Percentiles rank a stretch among this genome's conserved stretches.
Evolutionary conservation across 2,329 filamentous ascomycete species (phyloP).

Genomic region (Paradendryphiella salina): DNA sequence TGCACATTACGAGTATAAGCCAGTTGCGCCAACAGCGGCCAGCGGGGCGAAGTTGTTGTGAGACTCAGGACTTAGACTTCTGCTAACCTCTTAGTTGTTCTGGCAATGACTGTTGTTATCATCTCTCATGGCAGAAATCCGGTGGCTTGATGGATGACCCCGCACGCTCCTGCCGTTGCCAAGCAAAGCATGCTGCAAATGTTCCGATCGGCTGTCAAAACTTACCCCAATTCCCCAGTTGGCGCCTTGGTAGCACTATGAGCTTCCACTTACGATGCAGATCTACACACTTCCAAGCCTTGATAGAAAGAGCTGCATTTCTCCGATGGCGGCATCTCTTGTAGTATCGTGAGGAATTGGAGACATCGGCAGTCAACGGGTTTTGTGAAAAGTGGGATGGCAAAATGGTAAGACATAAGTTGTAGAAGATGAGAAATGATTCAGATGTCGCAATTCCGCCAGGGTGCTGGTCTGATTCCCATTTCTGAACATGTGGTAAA

Average conservation of each 20-base stretch:
- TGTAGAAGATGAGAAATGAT: background rate
- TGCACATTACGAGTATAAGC: background rate
- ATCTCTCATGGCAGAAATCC: background rate
- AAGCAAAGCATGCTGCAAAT: constrained; percentile 10
- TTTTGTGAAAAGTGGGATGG: constrained; percentile 11
- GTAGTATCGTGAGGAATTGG: constrained; percentile 2
- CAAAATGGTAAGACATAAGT: constrained; percentile 3
- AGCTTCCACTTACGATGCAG: constrained; percentile 25
- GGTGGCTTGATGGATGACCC: constrained; percentile 5
- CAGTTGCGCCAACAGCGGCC: background rate
- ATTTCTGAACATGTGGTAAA: constrained; percentile 17
- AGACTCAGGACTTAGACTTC: no score
- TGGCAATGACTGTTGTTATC: background rate
- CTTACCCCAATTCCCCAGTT: constrained; percentile 6
- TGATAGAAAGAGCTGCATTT: constrained; percentile 1
- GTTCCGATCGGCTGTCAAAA: constrained; percentile 3
- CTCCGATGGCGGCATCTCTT: constrained; percentile 15
- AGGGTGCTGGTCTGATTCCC: background rate
- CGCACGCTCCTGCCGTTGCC: constrained; percentile 15
- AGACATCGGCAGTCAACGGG: constrained; percentile 17
- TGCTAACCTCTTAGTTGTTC: no score
- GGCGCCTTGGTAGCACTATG: constrained; percentile 21
- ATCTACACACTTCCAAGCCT: constrained; percentile 12
- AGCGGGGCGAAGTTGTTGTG: background rate
- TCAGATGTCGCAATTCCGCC: background rate